A percentile compares a stretch with the other conserved stretches of the same genome.
phyloP scores from a whole-genome alignment of 2,329 filamentous ascomycete genomes.

The Myrmaecium sp. region DNA sequence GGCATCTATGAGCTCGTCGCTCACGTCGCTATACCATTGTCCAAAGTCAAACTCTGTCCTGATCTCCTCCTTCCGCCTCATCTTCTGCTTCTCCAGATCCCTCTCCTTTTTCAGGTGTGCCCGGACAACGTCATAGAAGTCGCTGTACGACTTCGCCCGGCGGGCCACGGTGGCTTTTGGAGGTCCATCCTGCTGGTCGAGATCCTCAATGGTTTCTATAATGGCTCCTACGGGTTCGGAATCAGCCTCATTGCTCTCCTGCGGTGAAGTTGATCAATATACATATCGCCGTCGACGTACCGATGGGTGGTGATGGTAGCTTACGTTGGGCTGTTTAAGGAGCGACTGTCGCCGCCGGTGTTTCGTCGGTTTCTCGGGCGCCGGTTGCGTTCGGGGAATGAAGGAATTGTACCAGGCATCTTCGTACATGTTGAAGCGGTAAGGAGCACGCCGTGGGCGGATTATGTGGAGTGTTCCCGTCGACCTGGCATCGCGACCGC shows the following conservation, averaged over 20 bases:
- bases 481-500: constrained; percentile 1
- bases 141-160: constrained; percentile 61
- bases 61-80: constrained; percentile 25
- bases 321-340: constrained; percentile 36
- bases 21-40: constrained; percentile 40
- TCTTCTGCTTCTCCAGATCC: constrained; percentile 22
- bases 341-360: constrained; percentile 55
- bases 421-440: constrained; percentile 48
- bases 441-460: constrained; percentile 6
- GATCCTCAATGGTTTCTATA: constrained; percentile 40
- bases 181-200: constrained; percentile 38
- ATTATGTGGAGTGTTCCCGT: too few species aligned
- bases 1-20: constrained; percentile 56
- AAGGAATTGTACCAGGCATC: constrained; percentile 68
- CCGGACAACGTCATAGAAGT: constrained; percentile 51
- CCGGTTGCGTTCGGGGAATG: constrained; percentile 43
- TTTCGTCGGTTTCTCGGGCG: constrained; percentile 29
- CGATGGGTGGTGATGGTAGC: constrained; percentile 17
- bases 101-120: constrained; percentile 39
- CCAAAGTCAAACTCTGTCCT: constrained; percentile 43
- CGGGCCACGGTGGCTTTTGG: constrained; percentile 48
- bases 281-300: too few species aligned
- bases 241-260: constrained; percentile 40
- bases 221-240: constrained; percentile 39
- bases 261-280: constrained; percentile 23